Evolutionary conservation across 2,329 filamentous ascomycete genomes (phyloP), one percentile per base, ranked within the genome.

Genomic region (Fusarium goolgardi): DNA sequence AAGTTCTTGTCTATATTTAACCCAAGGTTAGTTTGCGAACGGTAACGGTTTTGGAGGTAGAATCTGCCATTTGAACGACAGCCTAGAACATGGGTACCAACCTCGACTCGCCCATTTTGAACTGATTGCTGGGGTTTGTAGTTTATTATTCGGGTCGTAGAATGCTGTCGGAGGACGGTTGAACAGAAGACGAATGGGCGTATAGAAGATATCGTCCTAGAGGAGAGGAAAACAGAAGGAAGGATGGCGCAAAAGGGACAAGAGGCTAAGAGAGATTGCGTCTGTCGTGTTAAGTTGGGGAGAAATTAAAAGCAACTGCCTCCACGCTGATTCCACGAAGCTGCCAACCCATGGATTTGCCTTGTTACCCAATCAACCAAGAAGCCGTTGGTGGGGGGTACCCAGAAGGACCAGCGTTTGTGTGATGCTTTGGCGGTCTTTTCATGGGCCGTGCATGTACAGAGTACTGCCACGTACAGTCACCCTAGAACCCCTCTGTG

Each of bases 1-100:
- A 74, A 99, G 89, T 84, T 99, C 96, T 83, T 99, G 96, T 85
- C 96, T 98, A 75, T 56, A n/a, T 46, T 29, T 35, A n/a, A 23
- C 21, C 15, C 32, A 29, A n/a, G 27, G 67, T 75, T 47, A 75
- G 75, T 31, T 56, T 35, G 35, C 49, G 25, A 29, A 50, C 47
- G 9, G 13, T 37, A 51, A 39, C 53, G 29, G 23, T 40, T 40
- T 44, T 32, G 37, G 16, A 21, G 29, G 32, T 31, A 49, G 52
- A 34, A 59, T 43, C 44, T 34, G 53, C 57, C 21, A 21, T 35
- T 55, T 35, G 27, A 37, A 37, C 35, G 53, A 20, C 55, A 56
- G 46, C 39, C 37, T 31, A 41, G 25, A 58, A 49, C 16, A 46
- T 56, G 25, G 55, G 57, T 34, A 68, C 80, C 63, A 71, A 83